phyloP scores from a whole-genome alignment of 2,329 filamentous ascomycete species.

The Cercospora sp. region DNA sequence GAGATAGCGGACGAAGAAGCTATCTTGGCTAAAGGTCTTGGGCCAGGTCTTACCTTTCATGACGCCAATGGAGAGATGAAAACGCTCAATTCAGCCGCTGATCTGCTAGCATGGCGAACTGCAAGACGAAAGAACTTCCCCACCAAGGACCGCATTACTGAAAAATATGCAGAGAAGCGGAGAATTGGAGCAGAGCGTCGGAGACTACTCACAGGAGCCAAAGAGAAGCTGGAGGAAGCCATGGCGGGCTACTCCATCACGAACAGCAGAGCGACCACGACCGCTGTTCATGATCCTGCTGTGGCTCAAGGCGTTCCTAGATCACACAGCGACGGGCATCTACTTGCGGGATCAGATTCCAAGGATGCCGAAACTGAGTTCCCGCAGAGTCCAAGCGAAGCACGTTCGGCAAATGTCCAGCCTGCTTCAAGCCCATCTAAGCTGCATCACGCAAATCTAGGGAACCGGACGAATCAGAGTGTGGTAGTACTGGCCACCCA shows the following conservation, averaged over 20 bases:
- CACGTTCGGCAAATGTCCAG: neutral
- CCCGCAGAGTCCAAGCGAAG: neutral
- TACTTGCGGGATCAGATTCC: neutral
- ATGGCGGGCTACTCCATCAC: neutral
- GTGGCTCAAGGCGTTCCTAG: neutral
- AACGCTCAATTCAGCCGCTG: constrained; percentile 58
- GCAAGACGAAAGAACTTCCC: constrained; percentile 80
- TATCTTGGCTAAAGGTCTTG: constrained; percentile 37
- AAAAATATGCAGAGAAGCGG: constrained; percentile 45
- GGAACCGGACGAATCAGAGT: neutral
- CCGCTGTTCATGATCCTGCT: neutral
- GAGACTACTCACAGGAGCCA: constrained; percentile 37
- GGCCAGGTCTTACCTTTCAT: constrained; percentile 42
- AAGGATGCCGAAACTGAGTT: neutral
- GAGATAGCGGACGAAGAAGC: constrained; percentile 72
- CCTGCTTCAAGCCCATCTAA: neutral
- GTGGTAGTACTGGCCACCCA: neutral
- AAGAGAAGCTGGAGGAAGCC: constrained; percentile 13
- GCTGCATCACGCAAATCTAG: neutral
- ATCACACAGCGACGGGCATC: neutral
- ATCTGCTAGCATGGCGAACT: constrained; percentile 76
- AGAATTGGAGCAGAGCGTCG: constrained; percentile 36
- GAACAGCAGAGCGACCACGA: neutral
- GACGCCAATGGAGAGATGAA: constrained; percentile 58
- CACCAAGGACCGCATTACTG: constrained; percentile 68